Conservation (phyloP, 2,329 filamentous ascomycete genomes). For the Pseudocercospora fuligena region DNA sequence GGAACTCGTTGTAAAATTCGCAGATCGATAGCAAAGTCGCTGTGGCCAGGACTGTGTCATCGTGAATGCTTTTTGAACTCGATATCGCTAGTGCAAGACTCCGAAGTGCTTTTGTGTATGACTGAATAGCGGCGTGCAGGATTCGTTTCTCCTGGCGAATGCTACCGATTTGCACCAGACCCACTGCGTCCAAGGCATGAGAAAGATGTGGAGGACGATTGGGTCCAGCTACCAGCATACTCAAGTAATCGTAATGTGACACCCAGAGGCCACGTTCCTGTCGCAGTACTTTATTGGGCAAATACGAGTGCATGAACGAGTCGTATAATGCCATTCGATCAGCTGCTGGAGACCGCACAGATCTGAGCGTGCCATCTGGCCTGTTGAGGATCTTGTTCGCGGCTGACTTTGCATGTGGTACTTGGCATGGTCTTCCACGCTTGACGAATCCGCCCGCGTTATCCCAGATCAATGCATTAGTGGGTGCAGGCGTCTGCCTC, state of each 20-base stretch:
- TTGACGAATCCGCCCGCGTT: background rate
- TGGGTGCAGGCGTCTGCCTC: background rate
- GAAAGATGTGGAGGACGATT: conserved; percentile 25
- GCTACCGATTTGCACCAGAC: conserved; percentile 36
- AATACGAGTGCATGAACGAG: conserved; percentile 33
- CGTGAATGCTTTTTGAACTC: conserved; percentile 25
- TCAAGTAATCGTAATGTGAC: conserved; percentile 26
- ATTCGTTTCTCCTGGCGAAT: conserved; percentile 29
- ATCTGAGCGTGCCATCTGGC: background rate
- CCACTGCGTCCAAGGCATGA: conserved; percentile 34
- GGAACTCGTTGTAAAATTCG: conserved; percentile 37
- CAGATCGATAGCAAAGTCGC: conserved; percentile 32
- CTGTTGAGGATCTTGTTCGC: background rate
- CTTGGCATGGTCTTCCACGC: background rate
- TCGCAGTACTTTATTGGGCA: conserved; percentile 26
- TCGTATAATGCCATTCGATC: conserved; percentile 23
- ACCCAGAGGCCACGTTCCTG: conserved; percentile 10
- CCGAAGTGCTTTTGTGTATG: conserved; percentile 32
- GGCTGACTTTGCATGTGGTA: background rate
- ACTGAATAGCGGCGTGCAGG: conserved; percentile 28
- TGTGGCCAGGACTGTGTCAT: conserved; percentile 35
- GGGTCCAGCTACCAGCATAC: conserved; percentile 19
- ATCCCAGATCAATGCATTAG: conserved; percentile 14
- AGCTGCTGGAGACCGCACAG: conserved; percentile 13
- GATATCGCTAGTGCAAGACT: conserved; percentile 20